Percentiles rank a stretch among this genome's conserved stretches.
These are phyloP conservation scores for Pythium periplocum DNA, from an alignment of 352 stramenopile genomes.

Conservation along the genomic window DNA sequence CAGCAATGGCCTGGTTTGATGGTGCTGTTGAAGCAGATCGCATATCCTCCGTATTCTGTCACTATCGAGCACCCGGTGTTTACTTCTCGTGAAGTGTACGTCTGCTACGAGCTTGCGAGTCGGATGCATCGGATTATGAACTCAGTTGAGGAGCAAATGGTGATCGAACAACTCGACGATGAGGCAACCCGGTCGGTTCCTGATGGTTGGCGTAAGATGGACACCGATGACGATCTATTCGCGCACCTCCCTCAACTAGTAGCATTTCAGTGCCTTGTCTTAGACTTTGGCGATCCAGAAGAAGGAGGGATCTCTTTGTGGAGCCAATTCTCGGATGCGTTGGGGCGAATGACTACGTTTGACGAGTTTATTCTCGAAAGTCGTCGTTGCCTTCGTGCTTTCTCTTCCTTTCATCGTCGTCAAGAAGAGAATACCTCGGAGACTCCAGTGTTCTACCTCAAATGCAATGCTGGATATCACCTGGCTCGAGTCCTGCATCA, in stretches of 20 bases:
- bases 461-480: conserved; percentile 68
- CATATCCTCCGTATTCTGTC: conserved; percentile 51
- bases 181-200: conserved; percentile 12
- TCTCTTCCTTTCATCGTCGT: background rate
- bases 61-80: conserved; percentile 30
- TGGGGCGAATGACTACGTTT: conserved; percentile 37
- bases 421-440: background rate
- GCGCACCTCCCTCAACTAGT: background rate
- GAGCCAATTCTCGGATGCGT: conserved; percentile 35
- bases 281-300: background rate
- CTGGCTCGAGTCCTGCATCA: conserved; percentile 53
- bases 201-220: conserved; percentile 10
- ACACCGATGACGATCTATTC: background rate
- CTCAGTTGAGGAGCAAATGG: conserved; percentile 37
- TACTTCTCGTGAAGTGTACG: conserved; percentile 39
- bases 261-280: background rate
- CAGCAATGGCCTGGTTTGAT: conserved; percentile 72
- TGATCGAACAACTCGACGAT: conserved; percentile 16
- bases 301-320: conserved; percentile 27
- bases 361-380: conserved; percentile 57
- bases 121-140: conserved; percentile 48
- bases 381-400: conserved; percentile 40
- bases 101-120: conserved; percentile 63
- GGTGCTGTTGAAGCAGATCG: conserved; percentile 64
- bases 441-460: conserved; percentile 41